These are phyloP conservation scores for Xylaria sp. DNA, from an alignment of 2,329 filamentous ascomycete genomes.

Conservation along the genomic window DNA sequence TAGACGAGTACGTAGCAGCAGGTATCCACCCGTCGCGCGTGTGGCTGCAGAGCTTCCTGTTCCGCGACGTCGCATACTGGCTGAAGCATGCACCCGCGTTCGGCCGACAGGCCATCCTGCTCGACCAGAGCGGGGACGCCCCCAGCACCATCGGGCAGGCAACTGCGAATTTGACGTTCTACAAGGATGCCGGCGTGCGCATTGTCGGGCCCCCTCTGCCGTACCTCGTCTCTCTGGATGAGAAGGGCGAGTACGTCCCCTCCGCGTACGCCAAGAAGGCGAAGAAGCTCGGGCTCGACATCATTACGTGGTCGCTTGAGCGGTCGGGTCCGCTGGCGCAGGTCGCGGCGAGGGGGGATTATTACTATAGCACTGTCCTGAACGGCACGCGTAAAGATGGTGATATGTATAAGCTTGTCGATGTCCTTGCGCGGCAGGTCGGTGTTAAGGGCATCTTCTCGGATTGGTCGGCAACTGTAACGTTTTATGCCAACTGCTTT, in stretches of 20 bases:
- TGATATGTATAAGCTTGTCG: constrained; percentile 72
- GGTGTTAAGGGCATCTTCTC: constrained; percentile 71
- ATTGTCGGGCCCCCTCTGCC: constrained; percentile 72
- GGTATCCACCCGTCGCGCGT: constrained; percentile 65
- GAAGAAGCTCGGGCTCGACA: constrained; percentile 69
- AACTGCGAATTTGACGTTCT: constrained; percentile 64
- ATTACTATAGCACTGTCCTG: constrained; percentile 67
- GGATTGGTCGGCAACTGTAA: constrained; percentile 75
- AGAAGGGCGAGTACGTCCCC: constrained; percentile 66
- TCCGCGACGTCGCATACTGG: constrained; percentile 74
- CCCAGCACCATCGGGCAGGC: constrained; percentile 62
- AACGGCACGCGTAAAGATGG: constrained; percentile 70
- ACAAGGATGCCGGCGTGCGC: constrained; percentile 67
- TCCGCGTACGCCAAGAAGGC: constrained; percentile 70
- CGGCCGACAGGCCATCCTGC: constrained; percentile 69
- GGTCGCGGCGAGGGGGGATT: constrained; percentile 57
- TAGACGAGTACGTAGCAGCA: constrained; percentile 66
- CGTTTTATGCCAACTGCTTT: constrained; percentile 79
- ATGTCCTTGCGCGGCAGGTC: constrained; percentile 71
- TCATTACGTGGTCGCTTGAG: constrained; percentile 76
- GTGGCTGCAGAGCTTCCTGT: constrained; percentile 73
- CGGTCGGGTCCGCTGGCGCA: constrained; percentile 68
- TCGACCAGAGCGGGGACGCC: constrained; percentile 70
- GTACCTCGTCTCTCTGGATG: constrained; percentile 65
- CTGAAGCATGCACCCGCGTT: constrained; percentile 69